These are phyloP conservation scores for Laguncularia racemosa DNA, from an alignment of 345 rosid species.

Conservation along the genomic window DNA sequence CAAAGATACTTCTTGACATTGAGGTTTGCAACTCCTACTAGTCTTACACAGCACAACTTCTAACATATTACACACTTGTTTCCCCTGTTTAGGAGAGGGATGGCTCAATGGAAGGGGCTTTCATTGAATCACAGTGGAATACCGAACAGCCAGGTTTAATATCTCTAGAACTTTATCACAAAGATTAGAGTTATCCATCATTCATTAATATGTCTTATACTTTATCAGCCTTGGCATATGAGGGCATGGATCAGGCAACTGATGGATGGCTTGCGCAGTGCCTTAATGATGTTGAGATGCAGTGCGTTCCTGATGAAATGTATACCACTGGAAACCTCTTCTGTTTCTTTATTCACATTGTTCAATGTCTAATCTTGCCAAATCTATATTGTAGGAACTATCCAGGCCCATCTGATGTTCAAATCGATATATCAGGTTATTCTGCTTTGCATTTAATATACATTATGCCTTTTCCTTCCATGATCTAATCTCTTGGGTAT, in stretches of 20 bases:
- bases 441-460: background rate
- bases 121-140: conserved; percentile 43
- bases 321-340: conserved; percentile 28
- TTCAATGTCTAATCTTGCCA: conserved; percentile 14
- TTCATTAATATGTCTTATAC: conserved; percentile 7
- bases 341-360: conserved; percentile 8
- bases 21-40: background rate
- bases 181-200: background rate
- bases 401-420: conserved; percentile 41
- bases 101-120: conserved; percentile 48
- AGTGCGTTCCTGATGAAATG: conserved; percentile 47
- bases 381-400: conserved; percentile 35
- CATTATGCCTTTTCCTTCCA: background rate
- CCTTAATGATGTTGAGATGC: conserved; percentile 57
- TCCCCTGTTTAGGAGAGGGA: conserved; percentile 50
- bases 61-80: conserved; percentile 2
- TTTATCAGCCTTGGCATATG: conserved; percentile 41
- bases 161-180: conserved; percentile 2
- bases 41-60: background rate
- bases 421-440: conserved; percentile 54
- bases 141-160: conserved; percentile 64
- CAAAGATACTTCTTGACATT: background rate
- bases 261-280: conserved; percentile 72
- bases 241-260: conserved; percentile 45
- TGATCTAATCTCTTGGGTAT: background rate